Conservation (phyloP, 768 basidiomycete species). For the Panellus pusillus region DNA sequence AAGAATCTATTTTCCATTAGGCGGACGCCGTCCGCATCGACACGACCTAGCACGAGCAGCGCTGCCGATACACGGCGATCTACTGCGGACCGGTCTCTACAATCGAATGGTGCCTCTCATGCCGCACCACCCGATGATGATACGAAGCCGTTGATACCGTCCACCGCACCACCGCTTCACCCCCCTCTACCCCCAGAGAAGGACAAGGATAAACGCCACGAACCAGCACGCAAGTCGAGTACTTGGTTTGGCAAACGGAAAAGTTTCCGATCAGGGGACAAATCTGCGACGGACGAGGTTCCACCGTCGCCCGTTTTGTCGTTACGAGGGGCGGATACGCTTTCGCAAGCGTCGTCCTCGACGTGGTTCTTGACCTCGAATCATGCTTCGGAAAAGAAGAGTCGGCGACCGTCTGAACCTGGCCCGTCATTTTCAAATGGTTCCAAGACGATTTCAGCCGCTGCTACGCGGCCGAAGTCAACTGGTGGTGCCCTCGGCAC, state of each 20-base stretch:
- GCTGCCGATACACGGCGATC: constrained; percentile 30
- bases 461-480: constrained; percentile 21
- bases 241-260: constrained; percentile 56
- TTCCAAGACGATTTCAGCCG: constrained; percentile 12
- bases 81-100: constrained; percentile 28
- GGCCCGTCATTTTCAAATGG: constrained; percentile 1
- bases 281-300: constrained; percentile 15
- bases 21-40: constrained; percentile 34
- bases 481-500: constrained; percentile 17
- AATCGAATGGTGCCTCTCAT: constrained; percentile 15
- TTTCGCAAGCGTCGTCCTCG: constrained; percentile 19
- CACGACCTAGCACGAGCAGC: constrained; percentile 17
- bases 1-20: constrained; percentile 33
- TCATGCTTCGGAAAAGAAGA: constrained; percentile 19
- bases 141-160: constrained; percentile 9
- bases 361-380: constrained; percentile 22
- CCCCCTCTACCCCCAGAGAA: constrained; percentile 34
- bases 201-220: constrained; percentile 34
- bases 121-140: constrained; percentile 11
- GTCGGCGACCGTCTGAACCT: constrained; percentile 27
- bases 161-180: constrained; percentile 15
- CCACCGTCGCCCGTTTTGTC: constrained; percentile 15
- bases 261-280: constrained; percentile 42
- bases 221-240: constrained; percentile 42
- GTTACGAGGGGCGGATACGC: constrained; percentile 11